These are phyloP conservation scores for Colletotrichum lentis DNA, from an alignment of 2,329 filamentous ascomycete genomes.

Conservation along the genomic window DNA sequence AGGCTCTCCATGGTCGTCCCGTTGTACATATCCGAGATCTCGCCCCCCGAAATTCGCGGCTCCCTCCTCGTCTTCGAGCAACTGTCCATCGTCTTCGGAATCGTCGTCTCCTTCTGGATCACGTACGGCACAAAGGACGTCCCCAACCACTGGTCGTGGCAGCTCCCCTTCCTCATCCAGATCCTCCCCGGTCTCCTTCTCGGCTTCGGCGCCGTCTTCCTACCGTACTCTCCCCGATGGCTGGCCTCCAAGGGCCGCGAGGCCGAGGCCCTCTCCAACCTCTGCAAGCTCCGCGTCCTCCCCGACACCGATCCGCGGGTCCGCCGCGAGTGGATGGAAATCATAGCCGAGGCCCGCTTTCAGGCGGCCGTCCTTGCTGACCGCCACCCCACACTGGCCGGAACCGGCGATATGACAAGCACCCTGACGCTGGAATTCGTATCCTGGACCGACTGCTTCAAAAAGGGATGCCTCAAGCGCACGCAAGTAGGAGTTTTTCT, in stretches of 20 bases:
- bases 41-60: slow-evolving; percentile 50
- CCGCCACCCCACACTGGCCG: slow-evolving; percentile 47
- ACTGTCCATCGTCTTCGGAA: slow-evolving; percentile 46
- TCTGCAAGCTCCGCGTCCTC: slow-evolving; percentile 31
- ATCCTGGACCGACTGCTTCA: slow-evolving; percentile 60
- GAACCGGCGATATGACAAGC: slow-evolving; percentile 45
- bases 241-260: slow-evolving; percentile 49
- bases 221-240: slow-evolving; percentile 42
- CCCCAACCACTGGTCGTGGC: slow-evolving; percentile 39
- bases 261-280: slow-evolving; percentile 43
- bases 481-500: slow-evolving; percentile 57
- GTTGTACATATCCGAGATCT: slow-evolving; percentile 55
- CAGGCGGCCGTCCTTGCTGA: slow-evolving; percentile 42
- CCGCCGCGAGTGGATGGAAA: slow-evolving; percentile 38
- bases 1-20: slow-evolving; percentile 57
- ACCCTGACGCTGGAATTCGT: slow-evolving; percentile 57
- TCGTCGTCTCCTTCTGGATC: slow-evolving; percentile 44
- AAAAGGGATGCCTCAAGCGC: slow-evolving; percentile 56
- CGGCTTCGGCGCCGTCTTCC: slow-evolving; percentile 41
- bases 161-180: slow-evolving; percentile 46
- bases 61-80: slow-evolving; percentile 46
- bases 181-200: slow-evolving; percentile 42
- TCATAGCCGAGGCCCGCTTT: slow-evolving; percentile 38
- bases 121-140: slow-evolving; percentile 42
- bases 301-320: slow-evolving; percentile 39